Evolutionary conservation across 176 grass and related monocot species (phyloP), one percentile per base, ranked within the genome.

Genomic region (Paspalum vaginatum): DNA sequence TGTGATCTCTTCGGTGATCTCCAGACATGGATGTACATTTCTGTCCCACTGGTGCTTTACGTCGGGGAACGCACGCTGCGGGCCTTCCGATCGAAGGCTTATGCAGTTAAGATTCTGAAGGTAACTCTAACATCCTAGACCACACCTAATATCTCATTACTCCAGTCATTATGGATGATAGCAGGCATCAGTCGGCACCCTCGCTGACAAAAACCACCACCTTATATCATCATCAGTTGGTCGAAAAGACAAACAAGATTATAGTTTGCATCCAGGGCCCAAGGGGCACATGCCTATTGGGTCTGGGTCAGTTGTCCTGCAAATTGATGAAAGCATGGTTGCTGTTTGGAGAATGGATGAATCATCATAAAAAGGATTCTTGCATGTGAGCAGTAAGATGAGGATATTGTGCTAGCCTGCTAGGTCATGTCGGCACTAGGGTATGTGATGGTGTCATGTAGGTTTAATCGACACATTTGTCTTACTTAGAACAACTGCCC

Each of bases 1-100:
- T 60, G 3, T 71, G 50, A 65, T 56, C 40, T 63, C n/a, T 70
- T 45, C 46, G 45, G 10, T 85, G 42, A 57, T 51, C n/a, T 65
- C 44, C 81, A 97, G 94, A 97, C 94, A 77, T 97, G 94, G 94
- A 97, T 97, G 91, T 97, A 97, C 87, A 89, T 94, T 20, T 65
- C 87, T 16, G 82, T 97, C 20, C 94, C 94, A 1, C 51, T 97
- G 57, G 58, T 86, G 41, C 77, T 97, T 41, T 93, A 97, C n/a
- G 85, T 87, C 11, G 83, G 87, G 0, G 94, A 94, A 74, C 70
- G 94, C 74, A 83, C 74, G 18, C 20, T 94, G 32, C 75, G 94
- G 21, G 89, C 89, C 48, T 72, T 97, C 48, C 76, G 94, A 20
- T 97, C 91, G 16, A 94, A 91, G 50, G 91, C 87, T 37, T 77